These are phyloP conservation scores for Cenchrus fungigraminus DNA, from an alignment of 176 grass and related monocot species.

Conservation along the genomic window DNA sequence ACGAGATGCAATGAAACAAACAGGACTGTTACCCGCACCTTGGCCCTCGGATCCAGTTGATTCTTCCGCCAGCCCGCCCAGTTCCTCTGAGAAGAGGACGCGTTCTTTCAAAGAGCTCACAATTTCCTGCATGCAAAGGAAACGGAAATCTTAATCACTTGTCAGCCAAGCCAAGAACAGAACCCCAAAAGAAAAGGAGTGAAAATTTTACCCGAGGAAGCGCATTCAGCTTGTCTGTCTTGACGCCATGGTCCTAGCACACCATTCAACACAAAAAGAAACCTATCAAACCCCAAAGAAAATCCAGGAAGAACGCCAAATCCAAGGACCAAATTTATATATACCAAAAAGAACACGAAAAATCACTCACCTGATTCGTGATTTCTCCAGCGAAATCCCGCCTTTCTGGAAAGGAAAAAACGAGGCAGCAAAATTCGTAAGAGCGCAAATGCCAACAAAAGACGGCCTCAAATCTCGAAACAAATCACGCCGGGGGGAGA, in stretches of 20 bases:
- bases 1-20: constrained; percentile 8
- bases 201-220: constrained; percentile 33
- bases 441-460: constrained; percentile 26
- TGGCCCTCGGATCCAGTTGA: constrained; percentile 14
- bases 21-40: not conserved
- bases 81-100: constrained; percentile 18
- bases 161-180: not conserved
- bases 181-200: not conserved
- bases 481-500: not conserved
- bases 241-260: constrained; percentile 19
- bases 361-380: constrained; percentile 38
- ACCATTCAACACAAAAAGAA: constrained; percentile 11
- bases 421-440: not conserved
- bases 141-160: not conserved
- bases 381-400: constrained; percentile 22
- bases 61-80: not conserved
- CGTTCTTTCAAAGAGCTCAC: constrained; percentile 41
- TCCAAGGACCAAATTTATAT: not conserved
- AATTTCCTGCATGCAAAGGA: constrained; percentile 33
- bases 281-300: constrained; percentile 31
- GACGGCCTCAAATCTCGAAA: constrained; percentile 19
- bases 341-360: not conserved
- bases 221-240: constrained; percentile 37
- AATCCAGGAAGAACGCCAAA: constrained; percentile 5
- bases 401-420: constrained; percentile 14